These are phyloP conservation scores for Naegleria gruberi DNA, from an alignment of 208 protist species.

Conservation along the genomic window DNA sequence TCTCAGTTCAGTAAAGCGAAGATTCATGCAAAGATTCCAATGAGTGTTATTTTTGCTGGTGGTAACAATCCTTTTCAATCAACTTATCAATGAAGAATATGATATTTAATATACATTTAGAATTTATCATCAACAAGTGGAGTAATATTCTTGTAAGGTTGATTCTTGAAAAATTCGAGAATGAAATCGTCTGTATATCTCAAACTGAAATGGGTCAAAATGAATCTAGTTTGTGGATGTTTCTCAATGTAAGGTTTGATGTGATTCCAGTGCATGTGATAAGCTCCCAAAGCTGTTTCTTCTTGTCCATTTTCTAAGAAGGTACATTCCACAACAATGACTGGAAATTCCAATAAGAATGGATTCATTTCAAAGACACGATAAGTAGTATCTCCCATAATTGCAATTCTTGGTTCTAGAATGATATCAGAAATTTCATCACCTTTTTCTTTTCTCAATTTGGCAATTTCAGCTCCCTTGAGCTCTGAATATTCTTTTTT, in stretches of 20 bases:
- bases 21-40: no score
- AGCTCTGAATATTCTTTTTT: background rate
- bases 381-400: conserved; percentile 4
- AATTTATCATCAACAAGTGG: background rate
- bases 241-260: background rate
- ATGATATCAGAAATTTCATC: background rate
- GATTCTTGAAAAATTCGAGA: background rate
- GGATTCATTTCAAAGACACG: background rate
- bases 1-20: no score
- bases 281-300: background rate
- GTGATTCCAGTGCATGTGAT: background rate
- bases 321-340: background rate
- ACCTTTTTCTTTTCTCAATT: background rate
- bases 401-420: background rate
- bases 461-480: background rate
- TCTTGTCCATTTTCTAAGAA: background rate
- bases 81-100: no score
- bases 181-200: background rate
- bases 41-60: no score
- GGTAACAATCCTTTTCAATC: no score
- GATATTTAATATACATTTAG: no score
- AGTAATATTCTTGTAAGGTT: background rate
- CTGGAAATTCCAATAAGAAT: background rate
- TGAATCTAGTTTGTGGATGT: background rate
- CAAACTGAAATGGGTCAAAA: background rate